phyloP scores from a whole-genome alignment of 345 rosid species.

The Arabidopsis thaliana region TAIR10.1 NC_003076.8:5145501-5146000 shows the following conservation, averaged over 20 bases:
- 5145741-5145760: constrained; percentile 69
- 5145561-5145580: background rate
- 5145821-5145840: constrained; percentile 72
- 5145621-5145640: constrained; percentile 76
- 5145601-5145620: constrained; percentile 68
- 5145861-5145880: constrained; percentile 49
- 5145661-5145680: constrained; percentile 50
- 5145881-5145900: constrained; percentile 76
- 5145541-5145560: constrained; percentile 54
- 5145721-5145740: constrained; percentile 79
- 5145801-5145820: constrained; percentile 65
- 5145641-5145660: constrained; percentile 90
- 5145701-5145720: constrained; percentile 62
- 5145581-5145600: constrained; percentile 52
- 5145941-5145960: constrained; percentile 10
- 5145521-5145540: constrained; percentile 50
- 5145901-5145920: constrained; percentile 66
- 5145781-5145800: constrained; percentile 67
- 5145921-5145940: background rate
- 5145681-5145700: constrained; percentile 57
- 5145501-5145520: constrained; percentile 63
- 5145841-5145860: constrained; percentile 70
- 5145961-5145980: background rate
- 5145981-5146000: constrained; percentile 17
- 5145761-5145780: constrained; percentile 76